Evolutionary conservation across 371 early-diverging fungal species (phyloP).

Genomic region (Syncephalastrum contaminatum): DNA sequence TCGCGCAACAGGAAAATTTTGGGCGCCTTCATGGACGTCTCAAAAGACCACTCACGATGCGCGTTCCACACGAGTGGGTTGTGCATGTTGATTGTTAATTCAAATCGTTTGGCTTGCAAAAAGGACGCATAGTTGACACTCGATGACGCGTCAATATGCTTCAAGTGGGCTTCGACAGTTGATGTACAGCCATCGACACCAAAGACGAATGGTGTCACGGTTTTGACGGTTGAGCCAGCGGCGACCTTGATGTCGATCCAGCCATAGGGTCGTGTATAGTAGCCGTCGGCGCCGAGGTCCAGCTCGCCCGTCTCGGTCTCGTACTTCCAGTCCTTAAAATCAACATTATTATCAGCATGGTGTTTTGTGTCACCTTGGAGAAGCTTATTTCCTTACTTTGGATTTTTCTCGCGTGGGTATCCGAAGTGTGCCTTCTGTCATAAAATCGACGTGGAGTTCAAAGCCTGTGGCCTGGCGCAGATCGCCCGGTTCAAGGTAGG

Average conservation of each 20-base stretch:
- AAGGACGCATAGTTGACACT: slow-evolving; percentile 76
- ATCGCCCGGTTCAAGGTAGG: slow-evolving; percentile 54
- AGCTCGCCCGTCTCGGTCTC: slow-evolving; percentile 28
- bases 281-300: slow-evolving; percentile 43
- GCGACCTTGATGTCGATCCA: slow-evolving; percentile 76
- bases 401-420: slow-evolving; percentile 77
- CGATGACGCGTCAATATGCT: slow-evolving; percentile 53
- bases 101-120: slow-evolving; percentile 47
- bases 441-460: slow-evolving; percentile 67
- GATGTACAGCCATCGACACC: slow-evolving; percentile 57
- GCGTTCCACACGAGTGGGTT: slow-evolving; percentile 82
- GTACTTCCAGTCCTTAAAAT: slow-evolving; percentile 71
- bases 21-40: slow-evolving; percentile 38
- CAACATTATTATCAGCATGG: background rate
- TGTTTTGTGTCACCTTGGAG: background rate
- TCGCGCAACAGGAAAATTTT: slow-evolving; percentile 73
- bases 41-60: slow-evolving; percentile 65
- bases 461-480: slow-evolving; percentile 58
- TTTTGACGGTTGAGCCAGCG: slow-evolving; percentile 52
- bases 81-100: slow-evolving; percentile 61
- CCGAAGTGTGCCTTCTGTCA: slow-evolving; percentile 58
- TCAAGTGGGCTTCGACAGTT: slow-evolving; percentile 49
- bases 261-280: slow-evolving; percentile 66
- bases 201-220: slow-evolving; percentile 62
- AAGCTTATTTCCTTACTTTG: slow-evolving; percentile 48